These are phyloP conservation scores for Chalaropsis thielavioides DNA, from an alignment of 2,329 filamentous ascomycete species.

Conservation along the genomic window DNA sequence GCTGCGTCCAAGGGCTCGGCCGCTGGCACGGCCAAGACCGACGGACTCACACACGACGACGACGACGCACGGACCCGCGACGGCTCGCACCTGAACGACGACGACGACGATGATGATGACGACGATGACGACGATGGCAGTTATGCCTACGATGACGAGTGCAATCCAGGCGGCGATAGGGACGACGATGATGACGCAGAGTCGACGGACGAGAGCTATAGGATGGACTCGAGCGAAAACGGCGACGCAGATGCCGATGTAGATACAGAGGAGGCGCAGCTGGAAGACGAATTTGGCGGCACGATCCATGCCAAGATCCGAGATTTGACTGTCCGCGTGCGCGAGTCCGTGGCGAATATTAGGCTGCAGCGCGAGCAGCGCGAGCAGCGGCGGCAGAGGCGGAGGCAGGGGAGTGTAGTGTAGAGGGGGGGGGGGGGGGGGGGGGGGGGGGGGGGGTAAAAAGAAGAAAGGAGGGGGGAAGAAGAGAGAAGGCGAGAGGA, in stretches of 20 bases:
- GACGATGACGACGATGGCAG: constrained; percentile 6
- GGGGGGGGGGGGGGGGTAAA: not conserved
- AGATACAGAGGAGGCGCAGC: constrained; percentile 21
- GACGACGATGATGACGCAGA: constrained; percentile 2
- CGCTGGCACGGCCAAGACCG: constrained; percentile 6
- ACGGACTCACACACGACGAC: not conserved
- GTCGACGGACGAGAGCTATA: constrained; percentile 7
- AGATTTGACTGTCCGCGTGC: constrained; percentile 8
- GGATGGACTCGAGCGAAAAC: not conserved
- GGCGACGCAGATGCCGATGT: not conserved
- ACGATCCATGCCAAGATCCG: constrained; percentile 12
- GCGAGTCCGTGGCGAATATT: constrained; percentile 1
- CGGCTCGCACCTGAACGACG: not conserved
- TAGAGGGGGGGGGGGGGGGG: not conserved
- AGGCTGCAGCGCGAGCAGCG: not conserved
- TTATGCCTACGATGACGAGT: constrained; percentile 8
- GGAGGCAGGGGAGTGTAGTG: not conserved
- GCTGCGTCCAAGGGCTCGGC: constrained; percentile 32
- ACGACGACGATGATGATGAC: not conserved
- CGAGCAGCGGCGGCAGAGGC: not conserved
- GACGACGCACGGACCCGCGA: not conserved
- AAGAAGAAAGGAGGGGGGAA: not conserved
- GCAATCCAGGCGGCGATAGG: not conserved
- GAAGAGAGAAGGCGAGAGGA: not conserved
- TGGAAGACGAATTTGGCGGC: constrained; percentile 12